Conservation (phyloP, 176 grass and related monocot species). For the Tuctoria greenei region DNA sequence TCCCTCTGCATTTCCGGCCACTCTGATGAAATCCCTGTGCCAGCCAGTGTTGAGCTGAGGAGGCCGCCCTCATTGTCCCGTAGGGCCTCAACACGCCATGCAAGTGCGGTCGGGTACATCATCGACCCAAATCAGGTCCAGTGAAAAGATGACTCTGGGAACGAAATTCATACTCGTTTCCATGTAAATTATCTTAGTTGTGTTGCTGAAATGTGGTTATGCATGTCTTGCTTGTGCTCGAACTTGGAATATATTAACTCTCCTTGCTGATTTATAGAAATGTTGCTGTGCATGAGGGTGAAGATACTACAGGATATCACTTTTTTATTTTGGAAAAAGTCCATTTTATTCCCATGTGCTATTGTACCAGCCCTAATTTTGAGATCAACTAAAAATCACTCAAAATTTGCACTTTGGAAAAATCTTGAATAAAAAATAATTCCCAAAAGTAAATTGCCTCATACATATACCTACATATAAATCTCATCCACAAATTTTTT, state of each 20-base stretch:
- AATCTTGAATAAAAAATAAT: no score
- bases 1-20: slow-evolving; percentile 85
- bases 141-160: slow-evolving; percentile 31
- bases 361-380: no score
- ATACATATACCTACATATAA: no score
- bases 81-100: slow-evolving; percentile 40
- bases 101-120: slow-evolving; percentile 50
- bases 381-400: no score
- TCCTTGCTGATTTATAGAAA: neutral
- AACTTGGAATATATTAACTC: slow-evolving; percentile 5
- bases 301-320: no score
- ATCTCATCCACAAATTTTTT: no score
- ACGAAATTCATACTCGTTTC: neutral
- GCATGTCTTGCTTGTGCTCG: slow-evolving; percentile 18
- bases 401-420: no score
- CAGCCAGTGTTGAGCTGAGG: slow-evolving; percentile 48
- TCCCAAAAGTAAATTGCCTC: no score
- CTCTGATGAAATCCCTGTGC: slow-evolving; percentile 58
- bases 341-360: no score
- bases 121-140: slow-evolving; percentile 58
- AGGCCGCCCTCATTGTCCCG: slow-evolving; percentile 42
- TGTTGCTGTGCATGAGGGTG: neutral
- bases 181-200: slow-evolving; percentile 38
- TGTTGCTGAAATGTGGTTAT: slow-evolving; percentile 23
- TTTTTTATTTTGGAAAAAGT: no score